These are phyloP conservation scores for Fibroporia radiculosa DNA, from an alignment of 768 basidiomycete species.

Conservation along the genomic window DNA sequence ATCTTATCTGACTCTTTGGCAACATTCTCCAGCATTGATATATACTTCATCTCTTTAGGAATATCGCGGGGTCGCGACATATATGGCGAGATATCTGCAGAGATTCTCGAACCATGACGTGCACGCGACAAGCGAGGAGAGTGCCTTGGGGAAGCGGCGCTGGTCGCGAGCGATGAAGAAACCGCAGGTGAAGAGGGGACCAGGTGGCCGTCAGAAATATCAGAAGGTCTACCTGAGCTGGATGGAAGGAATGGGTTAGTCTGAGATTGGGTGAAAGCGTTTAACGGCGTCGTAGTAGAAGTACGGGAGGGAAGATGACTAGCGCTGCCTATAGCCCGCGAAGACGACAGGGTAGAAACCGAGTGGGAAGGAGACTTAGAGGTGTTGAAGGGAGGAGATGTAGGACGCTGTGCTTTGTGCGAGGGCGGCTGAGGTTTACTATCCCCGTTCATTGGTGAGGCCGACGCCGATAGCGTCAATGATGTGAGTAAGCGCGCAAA, in stretches of 20 bases:
- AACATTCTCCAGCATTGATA: slow-evolving; percentile 64
- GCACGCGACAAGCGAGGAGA: slow-evolving; percentile 11
- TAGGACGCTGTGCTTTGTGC: no score
- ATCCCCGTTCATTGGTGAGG: slow-evolving; percentile 17
- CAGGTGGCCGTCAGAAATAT: no score
- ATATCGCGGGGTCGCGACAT: slow-evolving; percentile 46
- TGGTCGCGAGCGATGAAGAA: not conserved
- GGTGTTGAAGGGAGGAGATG: no score
- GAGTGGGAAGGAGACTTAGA: no score
- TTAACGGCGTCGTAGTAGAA: no score
- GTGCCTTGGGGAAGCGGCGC: not conserved
- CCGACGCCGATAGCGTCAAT: slow-evolving; percentile 48
- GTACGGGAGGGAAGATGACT: no score
- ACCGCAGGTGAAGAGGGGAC: no score
- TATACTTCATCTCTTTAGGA: slow-evolving; percentile 58
- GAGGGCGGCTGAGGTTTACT: not conserved
- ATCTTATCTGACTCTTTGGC: slow-evolving; percentile 67
- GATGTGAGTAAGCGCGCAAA: slow-evolving; percentile 61
- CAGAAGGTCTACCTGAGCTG: no score
- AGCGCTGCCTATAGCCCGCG: no score
- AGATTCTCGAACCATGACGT: slow-evolving; percentile 36
- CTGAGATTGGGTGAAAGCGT: no score
- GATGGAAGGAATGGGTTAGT: no score
- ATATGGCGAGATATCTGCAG: slow-evolving; percentile 67
- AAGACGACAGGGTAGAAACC: no score